Evolutionary conservation across 768 basidiomycete species (phyloP).

Genomic region (Mycena chlorophos): DNA sequence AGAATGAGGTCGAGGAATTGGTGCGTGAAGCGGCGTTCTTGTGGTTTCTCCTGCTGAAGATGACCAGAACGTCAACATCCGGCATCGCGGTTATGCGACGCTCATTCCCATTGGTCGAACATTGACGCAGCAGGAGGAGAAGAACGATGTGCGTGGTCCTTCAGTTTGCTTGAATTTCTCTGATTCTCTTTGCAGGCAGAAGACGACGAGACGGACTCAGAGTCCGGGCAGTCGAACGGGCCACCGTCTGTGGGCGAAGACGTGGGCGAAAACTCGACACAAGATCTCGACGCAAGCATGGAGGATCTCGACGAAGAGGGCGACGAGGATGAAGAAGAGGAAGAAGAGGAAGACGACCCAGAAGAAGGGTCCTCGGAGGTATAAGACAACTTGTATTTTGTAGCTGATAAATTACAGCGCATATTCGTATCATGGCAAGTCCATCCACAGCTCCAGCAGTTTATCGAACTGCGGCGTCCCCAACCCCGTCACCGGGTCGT

Average conservation of each 20-base stretch:
- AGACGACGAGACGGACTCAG: slow-evolving; percentile 51
- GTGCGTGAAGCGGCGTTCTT: slow-evolving; percentile 41
- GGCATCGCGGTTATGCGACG: slow-evolving; percentile 65
- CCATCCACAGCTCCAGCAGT: slow-evolving; percentile 37
- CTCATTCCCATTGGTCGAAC: slow-evolving; percentile 73
- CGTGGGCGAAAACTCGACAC: slow-evolving; percentile 49
- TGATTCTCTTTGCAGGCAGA: slow-evolving; percentile 37
- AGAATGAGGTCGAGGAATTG: slow-evolving; percentile 75
- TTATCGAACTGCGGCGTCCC: slow-evolving; percentile 46
- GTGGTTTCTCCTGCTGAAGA: slow-evolving; percentile 8
- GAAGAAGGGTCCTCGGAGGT: slow-evolving; percentile 33
- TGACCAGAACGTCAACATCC: slow-evolving; percentile 55
- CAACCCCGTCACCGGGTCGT: slow-evolving; percentile 51
- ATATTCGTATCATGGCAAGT: neutral
- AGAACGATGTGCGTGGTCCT: slow-evolving; percentile 70
- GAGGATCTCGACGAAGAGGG: slow-evolving; percentile 54
- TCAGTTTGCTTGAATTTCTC: neutral
- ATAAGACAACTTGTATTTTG: too few relatives aligned
- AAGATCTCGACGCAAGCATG: slow-evolving; percentile 66
- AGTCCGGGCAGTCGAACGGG: slow-evolving; percentile 42
- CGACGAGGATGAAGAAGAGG: slow-evolving; percentile 37
- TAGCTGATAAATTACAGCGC: slow-evolving; percentile 19
- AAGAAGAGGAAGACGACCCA: slow-evolving; percentile 43
- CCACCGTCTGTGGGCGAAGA: slow-evolving; percentile 47
- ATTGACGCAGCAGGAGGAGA: slow-evolving; percentile 78